Evolutionary conservation across 495 filamentous ascomycete species (phyloP), one percentile per base, ranked within the genome.

Genomic region (Penicillium parvum): DNA sequence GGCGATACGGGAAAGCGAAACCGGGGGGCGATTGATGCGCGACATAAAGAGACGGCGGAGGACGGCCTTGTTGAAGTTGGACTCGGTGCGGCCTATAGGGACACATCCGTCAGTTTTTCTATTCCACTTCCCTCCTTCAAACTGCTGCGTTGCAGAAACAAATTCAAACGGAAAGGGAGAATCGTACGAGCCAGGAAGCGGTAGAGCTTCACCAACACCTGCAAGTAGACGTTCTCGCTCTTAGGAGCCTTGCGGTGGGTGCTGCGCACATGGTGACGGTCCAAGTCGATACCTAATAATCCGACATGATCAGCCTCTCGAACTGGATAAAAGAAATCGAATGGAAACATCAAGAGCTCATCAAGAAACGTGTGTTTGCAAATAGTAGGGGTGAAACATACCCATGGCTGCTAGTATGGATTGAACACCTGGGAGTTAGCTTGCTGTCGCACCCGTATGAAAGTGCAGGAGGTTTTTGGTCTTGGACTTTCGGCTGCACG

Each of bases 141-240:
- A 17, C 7, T 26, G 16, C 18, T 25, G 12, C 25, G 32, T 52
- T 43, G 37, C 21, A 32, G 48, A 33, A 7, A 29, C 17, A 16
- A 43, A 19, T 43, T 41, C 47, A 32, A 23, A 45, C 29, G 20
- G 47, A 34, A 32, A 28, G 32, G 46, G 46, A 30, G 12, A 37
- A 16, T 82, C 89, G 73, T 86, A 95, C 91, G 90, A 58, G 90
- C 85, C 60, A 98, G 75, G 84, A 98, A 98, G 74, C 85, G 84
- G 82, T 97, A 98, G 19, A 98, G 86, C 83, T 96, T 96, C 73
- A 96, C 90, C 64, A 97, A 77, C 53, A 98, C 84, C 79, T 90
- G 88, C 61, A 96, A 77, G 74, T 96, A 97, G 55, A 90, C 88
- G 76, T 98, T 97, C 73, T 95, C 88, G 75, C 85, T 92, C 78